A percentile compares a stretch with the other conserved stretches of the same genome.
phyloP scores from a whole-genome alignment of 176 grass and related monocot genomes.

The Avena atlantica region DNA sequence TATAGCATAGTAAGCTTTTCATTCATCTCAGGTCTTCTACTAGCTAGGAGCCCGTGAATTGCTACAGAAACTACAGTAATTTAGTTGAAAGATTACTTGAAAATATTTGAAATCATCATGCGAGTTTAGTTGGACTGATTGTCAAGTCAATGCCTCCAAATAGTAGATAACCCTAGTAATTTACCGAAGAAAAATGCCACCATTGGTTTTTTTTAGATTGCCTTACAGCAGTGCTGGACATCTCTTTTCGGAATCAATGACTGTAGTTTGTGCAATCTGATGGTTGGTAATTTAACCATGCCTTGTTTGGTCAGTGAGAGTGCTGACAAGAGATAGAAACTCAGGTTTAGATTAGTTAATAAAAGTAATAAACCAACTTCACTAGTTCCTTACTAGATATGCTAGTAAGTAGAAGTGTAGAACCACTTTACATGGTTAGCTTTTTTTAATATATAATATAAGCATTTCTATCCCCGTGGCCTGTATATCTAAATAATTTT shows the following conservation, averaged over 20 bases:
- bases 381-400: not conserved
- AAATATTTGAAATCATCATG: not conserved
- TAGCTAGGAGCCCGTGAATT: not conserved
- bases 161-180: not conserved
- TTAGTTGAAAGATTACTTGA: not conserved
- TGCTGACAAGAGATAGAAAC: not conserved
- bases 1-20: not conserved
- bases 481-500: not conserved
- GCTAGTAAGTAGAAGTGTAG: not conserved
- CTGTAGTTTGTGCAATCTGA: not conserved
- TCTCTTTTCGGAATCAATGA: not conserved
- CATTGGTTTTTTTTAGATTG: not conserved
- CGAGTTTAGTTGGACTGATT: not conserved
- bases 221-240: not conserved
- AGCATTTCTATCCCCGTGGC: not conserved
- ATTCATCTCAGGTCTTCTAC: constrained; percentile 12
- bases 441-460: not conserved
- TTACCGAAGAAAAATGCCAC: not conserved
- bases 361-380: not conserved
- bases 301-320: not conserved
- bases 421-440: not conserved
- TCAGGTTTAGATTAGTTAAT: not conserved
- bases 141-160: not conserved
- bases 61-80: not conserved
- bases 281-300: not conserved